phyloP scores from a whole-genome alignment of 805 yeast species.

The Candida argentea region DNA sequence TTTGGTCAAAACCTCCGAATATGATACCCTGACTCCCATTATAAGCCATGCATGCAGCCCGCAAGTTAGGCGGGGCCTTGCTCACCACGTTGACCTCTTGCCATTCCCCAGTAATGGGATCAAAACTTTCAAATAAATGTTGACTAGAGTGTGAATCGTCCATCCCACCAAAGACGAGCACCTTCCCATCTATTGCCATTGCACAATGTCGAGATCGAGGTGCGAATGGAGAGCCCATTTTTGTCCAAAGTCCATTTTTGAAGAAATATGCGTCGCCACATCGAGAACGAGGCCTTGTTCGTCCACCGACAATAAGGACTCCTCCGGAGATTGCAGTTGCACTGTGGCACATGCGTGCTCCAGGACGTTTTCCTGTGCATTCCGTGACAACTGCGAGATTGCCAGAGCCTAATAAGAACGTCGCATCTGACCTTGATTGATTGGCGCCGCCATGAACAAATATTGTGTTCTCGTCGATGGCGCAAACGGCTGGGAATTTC shows the following conservation, averaged over 20 bases:
- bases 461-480: conserved; percentile 8
- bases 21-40: conserved; percentile 28
- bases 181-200: conserved; percentile 14
- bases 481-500: conserved; percentile 34
- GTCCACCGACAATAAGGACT: conserved; percentile 51
- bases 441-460: conserved; percentile 32
- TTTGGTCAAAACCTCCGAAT: conserved; percentile 37
- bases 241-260: conserved; percentile 28
- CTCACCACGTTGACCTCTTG: conserved; percentile 11
- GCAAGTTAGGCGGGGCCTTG: conserved; percentile 13
- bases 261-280: conserved; percentile 22
- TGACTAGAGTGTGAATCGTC: conserved; percentile 1
- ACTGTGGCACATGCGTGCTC: conserved; percentile 52
- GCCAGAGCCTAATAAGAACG: conserved; percentile 1
- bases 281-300: conserved; percentile 46
- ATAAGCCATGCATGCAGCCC: conserved; percentile 27
- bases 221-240: conserved; percentile 26
- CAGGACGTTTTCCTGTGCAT: conserved; percentile 9
- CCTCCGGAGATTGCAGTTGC: conserved; percentile 23
- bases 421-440: conserved; percentile 16
- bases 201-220: conserved; percentile 44
- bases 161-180: conserved; percentile 46
- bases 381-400: conserved; percentile 1
- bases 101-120: neutral
- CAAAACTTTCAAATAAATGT: neutral